Evolutionary conservation across 768 basidiomycete species (phyloP), one percentile per base, ranked within the genome.

Genomic region (Epithele typhae): DNA sequence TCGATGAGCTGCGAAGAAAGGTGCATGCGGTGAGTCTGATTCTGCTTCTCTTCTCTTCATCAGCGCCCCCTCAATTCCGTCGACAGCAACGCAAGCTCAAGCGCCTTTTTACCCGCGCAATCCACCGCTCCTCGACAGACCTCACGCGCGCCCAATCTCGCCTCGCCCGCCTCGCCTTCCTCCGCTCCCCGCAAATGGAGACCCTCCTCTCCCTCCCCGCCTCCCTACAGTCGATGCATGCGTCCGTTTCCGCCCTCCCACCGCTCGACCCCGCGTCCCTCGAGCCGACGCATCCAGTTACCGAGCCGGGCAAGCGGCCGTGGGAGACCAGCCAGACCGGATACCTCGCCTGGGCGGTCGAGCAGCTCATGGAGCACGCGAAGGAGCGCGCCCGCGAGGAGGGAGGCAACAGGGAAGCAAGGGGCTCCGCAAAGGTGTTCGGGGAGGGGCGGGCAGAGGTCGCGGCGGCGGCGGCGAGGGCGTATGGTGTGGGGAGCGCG

Each of bases 251-350:
- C 4, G 65, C 73, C 0, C 70, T 87, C 5, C 76, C 82, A 58
- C 32, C 53, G 51, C 8, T 44, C 55, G n/a, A 32, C 51, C 12
- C 55, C 11, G 25, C 51, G 15, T 43, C 52, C 8, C 48, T 33
- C 17, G n/a, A 42, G 18, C 45, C 51, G n/a, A 44, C 49, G 3
- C 51, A 45, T 15, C 21, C 45, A 15, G 52, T 59, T 3, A 59
- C 71, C 3, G 77, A 81, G 47, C 78, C 81, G 0, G 81, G 85
- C 0, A 87, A 87, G 61, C 76, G 81, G 33, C 75, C 75, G 9
- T 92, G 90, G 89, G 87, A 92, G 66, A 77, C 79, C 30, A 81
- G 76, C 61, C 77, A 78, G 59, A 73, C 75, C 1, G 89, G 87
- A 4, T 93, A 92, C 62, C 59, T 84, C 4, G 80, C 81, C 49